Evolutionary conservation across 2,329 filamentous ascomycete genomes (phyloP).

Genomic region (Iodosphaeria phyllophila): DNA sequence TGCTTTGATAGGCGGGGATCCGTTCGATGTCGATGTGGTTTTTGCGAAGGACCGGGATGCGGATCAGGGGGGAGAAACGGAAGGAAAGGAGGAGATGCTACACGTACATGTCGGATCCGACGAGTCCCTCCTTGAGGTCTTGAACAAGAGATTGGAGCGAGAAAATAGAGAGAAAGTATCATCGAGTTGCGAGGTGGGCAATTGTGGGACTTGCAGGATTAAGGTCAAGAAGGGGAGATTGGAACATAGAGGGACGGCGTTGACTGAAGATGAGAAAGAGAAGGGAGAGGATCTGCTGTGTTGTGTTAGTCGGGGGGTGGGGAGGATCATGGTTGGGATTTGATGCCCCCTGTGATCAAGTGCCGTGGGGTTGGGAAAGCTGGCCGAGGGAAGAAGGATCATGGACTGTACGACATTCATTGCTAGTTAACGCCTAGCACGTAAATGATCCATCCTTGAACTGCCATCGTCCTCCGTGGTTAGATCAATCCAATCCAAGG

Average conservation of each 20-base stretch:
- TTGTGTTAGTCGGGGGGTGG: conserved; percentile 33
- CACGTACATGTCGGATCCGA: conserved; percentile 27
- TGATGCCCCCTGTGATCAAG: too few relatives aligned
- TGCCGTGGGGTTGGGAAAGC: too few relatives aligned
- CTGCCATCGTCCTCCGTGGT: too few relatives aligned
- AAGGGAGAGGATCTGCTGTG: conserved; percentile 26
- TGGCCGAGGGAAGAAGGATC: too few relatives aligned
- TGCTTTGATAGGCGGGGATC: conserved; percentile 33
- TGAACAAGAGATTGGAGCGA: too few relatives aligned
- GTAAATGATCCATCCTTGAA: too few relatives aligned
- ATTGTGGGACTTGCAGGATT: conserved; percentile 33
- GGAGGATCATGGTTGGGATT: conserved; percentile 27
- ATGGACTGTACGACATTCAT: too few relatives aligned
- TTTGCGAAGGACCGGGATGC: too few relatives aligned
- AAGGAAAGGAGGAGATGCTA: too few relatives aligned
- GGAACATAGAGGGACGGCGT: conserved; percentile 28
- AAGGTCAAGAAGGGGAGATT: conserved; percentile 21
- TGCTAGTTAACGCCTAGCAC: too few relatives aligned
- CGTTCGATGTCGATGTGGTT: conserved; percentile 41
- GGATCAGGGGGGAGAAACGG: conserved; percentile 12
- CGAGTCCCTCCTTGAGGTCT: conserved; percentile 29
- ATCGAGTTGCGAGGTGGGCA: conserved; percentile 33
- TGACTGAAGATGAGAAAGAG: conserved; percentile 24
- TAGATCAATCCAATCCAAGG: too few relatives aligned
- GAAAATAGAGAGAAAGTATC: conserved; percentile 22